Percentiles rank a stretch among this genome's conserved stretches.
Conservation (phyloP, 768 basidiomycete species). For the Pholiota microspora region DNA sequence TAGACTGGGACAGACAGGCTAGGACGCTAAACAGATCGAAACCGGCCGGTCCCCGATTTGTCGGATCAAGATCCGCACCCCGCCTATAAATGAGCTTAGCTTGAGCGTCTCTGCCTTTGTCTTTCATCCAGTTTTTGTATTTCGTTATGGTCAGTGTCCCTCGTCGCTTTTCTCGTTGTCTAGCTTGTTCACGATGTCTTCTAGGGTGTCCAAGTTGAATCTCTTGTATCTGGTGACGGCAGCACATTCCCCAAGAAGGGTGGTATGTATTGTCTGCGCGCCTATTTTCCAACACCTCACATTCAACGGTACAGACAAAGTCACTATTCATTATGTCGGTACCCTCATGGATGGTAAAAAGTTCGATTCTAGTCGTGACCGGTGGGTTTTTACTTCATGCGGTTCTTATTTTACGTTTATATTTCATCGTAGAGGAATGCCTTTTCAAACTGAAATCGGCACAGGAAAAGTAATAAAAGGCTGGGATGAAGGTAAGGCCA, state of each 20-base stretch:
- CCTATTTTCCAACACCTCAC: slow-evolving; percentile 13
- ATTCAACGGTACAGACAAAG: slow-evolving; percentile 49
- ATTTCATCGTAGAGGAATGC: slow-evolving; percentile 38
- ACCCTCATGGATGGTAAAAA: slow-evolving; percentile 57
- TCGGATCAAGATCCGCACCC: slow-evolving; percentile 81
- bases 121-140: slow-evolving; percentile 28
- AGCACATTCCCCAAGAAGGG: slow-evolving; percentile 62
- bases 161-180: background rate
- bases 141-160: slow-evolving; percentile 19
- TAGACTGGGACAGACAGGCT: background rate
- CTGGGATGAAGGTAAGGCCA: slow-evolving; percentile 79
- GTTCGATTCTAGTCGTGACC: slow-evolving; percentile 79
- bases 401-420: background rate
- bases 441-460: slow-evolving; percentile 75
- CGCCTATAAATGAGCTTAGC: slow-evolving; percentile 45
- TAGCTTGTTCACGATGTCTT: background rate
- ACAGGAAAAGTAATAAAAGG: slow-evolving; percentile 83
- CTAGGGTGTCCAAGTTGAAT: slow-evolving; percentile 72
- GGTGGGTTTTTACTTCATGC: slow-evolving; percentile 35
- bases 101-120: slow-evolving; percentile 26
- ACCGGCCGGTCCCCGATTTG: slow-evolving; percentile 38
- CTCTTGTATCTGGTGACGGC: slow-evolving; percentile 60
- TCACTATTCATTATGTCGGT: slow-evolving; percentile 79
- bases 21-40: slow-evolving; percentile 13
- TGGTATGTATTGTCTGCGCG: slow-evolving; percentile 45